A percentile compares a stretch with the other conserved stretches of the same genome.
Conservation (phyloP, 305 asterid genomes). For the Vinca major region DNA sequence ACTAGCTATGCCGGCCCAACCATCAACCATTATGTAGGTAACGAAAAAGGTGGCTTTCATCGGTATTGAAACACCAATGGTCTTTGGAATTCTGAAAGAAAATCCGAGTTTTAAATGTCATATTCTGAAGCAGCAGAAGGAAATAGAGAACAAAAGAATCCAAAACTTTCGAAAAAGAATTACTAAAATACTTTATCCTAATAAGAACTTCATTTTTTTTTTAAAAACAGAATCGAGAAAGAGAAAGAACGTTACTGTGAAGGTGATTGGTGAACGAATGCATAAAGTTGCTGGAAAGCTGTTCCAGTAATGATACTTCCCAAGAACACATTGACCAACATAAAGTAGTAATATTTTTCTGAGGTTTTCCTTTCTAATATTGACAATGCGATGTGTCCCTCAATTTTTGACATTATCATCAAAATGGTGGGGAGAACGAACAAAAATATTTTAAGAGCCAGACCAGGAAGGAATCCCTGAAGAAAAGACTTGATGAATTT, state of each 20-base stretch:
- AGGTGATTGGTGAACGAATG: slow-evolving; percentile 78
- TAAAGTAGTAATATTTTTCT: slow-evolving; percentile 87
- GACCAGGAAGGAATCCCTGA: slow-evolving; percentile 97
- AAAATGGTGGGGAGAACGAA: slow-evolving; percentile 52
- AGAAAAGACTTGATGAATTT: slow-evolving; percentile 64
- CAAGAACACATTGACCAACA: slow-evolving; percentile 88
- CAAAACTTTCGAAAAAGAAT: neutral
- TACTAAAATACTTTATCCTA: no score
- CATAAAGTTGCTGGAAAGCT: slow-evolving; percentile 89
- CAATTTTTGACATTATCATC: slow-evolving; percentile 86
- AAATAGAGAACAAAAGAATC: neutral
- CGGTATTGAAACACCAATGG: slow-evolving; percentile 90
- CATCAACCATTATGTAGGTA: slow-evolving; percentile 88
- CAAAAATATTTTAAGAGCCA: slow-evolving; percentile 74
- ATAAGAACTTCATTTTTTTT: neutral
- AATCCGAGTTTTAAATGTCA: slow-evolving; percentile 8
- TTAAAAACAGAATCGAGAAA: neutral
- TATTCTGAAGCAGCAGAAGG: slow-evolving; percentile 9
- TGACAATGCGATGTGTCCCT: slow-evolving; percentile 85
- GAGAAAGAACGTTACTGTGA: slow-evolving; percentile 45
- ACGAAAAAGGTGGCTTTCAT: slow-evolving; percentile 92
- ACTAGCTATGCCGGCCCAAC: slow-evolving; percentile 92
- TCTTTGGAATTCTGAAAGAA: slow-evolving; percentile 74
- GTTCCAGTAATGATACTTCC: slow-evolving; percentile 96
- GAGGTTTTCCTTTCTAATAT: slow-evolving; percentile 80